Percentiles rank a stretch among this genome's conserved stretches.
These are phyloP conservation scores for Trichophyton simii DNA, from an alignment of 2,329 filamentous ascomycete species.

Conservation along the genomic window DNA sequence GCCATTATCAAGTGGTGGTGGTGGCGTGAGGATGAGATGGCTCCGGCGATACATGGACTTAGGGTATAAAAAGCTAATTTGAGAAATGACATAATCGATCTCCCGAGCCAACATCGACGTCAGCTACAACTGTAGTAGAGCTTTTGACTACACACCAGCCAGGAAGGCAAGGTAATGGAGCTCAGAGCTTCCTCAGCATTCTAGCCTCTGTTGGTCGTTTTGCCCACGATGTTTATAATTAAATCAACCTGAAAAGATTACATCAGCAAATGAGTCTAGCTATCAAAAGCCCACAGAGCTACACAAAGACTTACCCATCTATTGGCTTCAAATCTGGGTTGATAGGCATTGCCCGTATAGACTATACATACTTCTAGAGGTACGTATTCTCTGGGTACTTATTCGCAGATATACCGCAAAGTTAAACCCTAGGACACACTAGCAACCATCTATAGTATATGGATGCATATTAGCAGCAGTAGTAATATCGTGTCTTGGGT, in stretches of 20 bases:
- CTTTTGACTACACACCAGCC: too few species aligned
- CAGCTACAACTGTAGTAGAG: too few species aligned
- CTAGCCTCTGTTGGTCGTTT: background rate
- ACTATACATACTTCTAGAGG: background rate
- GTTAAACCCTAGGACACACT: background rate
- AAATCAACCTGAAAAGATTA: background rate
- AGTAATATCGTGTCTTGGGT: background rate
- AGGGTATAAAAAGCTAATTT: too few species aligned
- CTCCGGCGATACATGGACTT: too few species aligned
- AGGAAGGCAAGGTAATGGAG: too few species aligned
- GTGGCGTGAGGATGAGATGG: too few species aligned
- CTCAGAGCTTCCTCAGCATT: background rate
- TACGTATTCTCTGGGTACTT: background rate
- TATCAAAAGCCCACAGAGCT: background rate
- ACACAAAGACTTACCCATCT: background rate
- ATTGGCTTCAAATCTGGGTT: background rate
- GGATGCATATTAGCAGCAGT: background rate
- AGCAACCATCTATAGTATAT: background rate
- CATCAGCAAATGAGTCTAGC: background rate
- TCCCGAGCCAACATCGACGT: too few species aligned
- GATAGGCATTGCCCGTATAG: background rate
- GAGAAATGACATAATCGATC: too few species aligned
- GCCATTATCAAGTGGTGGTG: too few species aligned
- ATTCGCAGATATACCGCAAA: background rate
- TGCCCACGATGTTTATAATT: background rate